phyloP scores from a whole-genome alignment of 306 rosid genomes.

The Vigna trinervia region DNA sequence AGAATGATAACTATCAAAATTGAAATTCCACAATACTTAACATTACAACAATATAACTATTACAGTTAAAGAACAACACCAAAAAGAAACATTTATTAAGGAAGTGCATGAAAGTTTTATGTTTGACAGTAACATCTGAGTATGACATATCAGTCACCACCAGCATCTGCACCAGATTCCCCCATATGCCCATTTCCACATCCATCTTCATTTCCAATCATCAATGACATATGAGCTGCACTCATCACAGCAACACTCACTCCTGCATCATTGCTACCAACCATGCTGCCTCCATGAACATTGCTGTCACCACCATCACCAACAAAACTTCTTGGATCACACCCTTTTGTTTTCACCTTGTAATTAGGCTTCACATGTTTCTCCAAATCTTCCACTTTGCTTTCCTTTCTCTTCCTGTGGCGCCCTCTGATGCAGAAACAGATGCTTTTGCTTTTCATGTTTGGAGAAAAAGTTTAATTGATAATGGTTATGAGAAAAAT shows the following conservation, averaged over 20 bases:
- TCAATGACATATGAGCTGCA: conserved; percentile 41
- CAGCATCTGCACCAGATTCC: conserved; percentile 42
- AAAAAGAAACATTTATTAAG: neutral
- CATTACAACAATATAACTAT: too few relatives aligned
- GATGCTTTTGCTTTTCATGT: conserved; percentile 59
- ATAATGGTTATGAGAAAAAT: neutral
- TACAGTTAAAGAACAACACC: neutral
- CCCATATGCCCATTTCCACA: conserved; percentile 52
- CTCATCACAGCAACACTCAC: conserved; percentile 41
- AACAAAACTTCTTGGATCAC: conserved; percentile 33
- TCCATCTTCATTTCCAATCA: conserved; percentile 41
- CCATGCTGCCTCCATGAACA: conserved; percentile 26
- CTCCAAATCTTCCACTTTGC: conserved; percentile 40
- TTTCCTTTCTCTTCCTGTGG: conserved; percentile 47
- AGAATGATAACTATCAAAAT: neutral
- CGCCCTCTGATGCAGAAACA: conserved; percentile 63
- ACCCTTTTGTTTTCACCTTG: conserved; percentile 40
- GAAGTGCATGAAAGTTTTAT: neutral
- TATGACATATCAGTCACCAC: neutral
- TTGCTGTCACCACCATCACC: conserved; percentile 39
- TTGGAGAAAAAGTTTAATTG: neutral
- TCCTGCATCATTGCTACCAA: conserved; percentile 42
- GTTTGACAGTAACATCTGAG: neutral
- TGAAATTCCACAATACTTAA: neutral
- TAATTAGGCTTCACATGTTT: conserved; percentile 41